A percentile compares a stretch with the other conserved stretches of the same genome.
Evolutionary conservation across 164 flowering plant genomes (phyloP).

Genomic region (Brasenia schreberi): DNA sequence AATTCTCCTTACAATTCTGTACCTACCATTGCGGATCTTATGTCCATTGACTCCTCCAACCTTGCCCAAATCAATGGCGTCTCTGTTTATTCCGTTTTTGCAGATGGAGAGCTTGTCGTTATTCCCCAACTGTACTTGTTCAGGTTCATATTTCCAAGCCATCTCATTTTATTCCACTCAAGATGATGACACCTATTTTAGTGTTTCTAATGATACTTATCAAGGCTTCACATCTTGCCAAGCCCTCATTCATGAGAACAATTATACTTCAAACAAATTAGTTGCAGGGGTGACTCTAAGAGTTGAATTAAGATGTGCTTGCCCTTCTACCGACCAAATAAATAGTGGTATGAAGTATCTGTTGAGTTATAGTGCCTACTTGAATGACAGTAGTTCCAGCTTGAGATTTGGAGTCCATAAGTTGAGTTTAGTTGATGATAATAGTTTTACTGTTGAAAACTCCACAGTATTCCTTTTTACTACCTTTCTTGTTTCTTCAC

Average conservation of each 20-base stretch:
- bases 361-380: constrained; percentile 21
- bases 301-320: constrained; percentile 77
- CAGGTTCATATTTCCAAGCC: constrained; percentile 47
- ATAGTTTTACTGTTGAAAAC: constrained; percentile 23
- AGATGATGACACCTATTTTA: constrained; percentile 12
- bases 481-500: constrained; percentile 56
- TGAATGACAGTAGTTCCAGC: constrained; percentile 22
- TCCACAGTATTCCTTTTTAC: constrained; percentile 34
- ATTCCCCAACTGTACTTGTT: constrained; percentile 73
- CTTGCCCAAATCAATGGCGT: constrained; percentile 42
- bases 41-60: constrained; percentile 31
- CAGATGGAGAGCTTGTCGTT: constrained; percentile 30
- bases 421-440: constrained; percentile 35
- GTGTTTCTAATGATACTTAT: constrained; percentile 41
- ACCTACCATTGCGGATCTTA: constrained; percentile 40
- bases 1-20: constrained; percentile 34
- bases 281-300: constrained; percentile 20
- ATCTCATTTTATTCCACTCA: constrained; percentile 30
- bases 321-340: constrained; percentile 53
- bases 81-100: constrained; percentile 18
- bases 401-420: constrained; percentile 25
- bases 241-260: constrained; percentile 30
- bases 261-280: constrained; percentile 4
- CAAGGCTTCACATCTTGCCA: constrained; percentile 73
- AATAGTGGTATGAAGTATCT: constrained; percentile 34